Evolutionary conservation across 1,284 basidiomycete species (phyloP).

Genomic region (Exobasidium rhododendri): DNA sequence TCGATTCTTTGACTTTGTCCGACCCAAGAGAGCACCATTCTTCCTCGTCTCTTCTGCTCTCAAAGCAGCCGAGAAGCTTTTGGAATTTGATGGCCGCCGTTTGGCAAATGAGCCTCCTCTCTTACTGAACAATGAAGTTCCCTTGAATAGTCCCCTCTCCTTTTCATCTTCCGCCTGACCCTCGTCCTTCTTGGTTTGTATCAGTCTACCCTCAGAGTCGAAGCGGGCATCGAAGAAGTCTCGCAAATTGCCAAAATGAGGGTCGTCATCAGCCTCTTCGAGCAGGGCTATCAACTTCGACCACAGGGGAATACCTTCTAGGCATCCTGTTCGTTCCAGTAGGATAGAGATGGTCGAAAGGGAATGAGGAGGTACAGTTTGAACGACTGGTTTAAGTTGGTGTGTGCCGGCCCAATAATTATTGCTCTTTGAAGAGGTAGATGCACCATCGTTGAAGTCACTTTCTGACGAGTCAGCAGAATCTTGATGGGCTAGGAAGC

Average conservation of each 20-base stretch:
- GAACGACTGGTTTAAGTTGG: not conserved
- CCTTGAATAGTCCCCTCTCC: not conserved
- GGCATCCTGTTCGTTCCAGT: conserved; percentile 27
- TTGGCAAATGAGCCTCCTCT: not conserved
- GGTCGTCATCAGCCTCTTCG: conserved; percentile 40
- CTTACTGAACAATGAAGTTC: not conserved
- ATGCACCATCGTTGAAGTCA: conserved; percentile 16
- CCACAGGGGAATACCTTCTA: conserved; percentile 32
- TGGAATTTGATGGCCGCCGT: not conserved
- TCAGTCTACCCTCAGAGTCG: conserved; percentile 18
- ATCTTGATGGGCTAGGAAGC: conserved; percentile 29
- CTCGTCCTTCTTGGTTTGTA: conserved; percentile 12
- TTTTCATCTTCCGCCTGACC: not conserved
- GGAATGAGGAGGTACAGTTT: conserved; percentile 22
- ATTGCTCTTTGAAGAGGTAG: conserved; percentile 6
- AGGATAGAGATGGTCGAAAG: conserved; percentile 34
- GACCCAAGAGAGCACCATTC: not conserved
- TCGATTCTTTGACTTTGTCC: not conserved
- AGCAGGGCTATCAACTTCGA: conserved; percentile 37
- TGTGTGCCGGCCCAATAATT: conserved; percentile 8
- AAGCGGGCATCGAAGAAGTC: conserved; percentile 48
- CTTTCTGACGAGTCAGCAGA: conserved; percentile 16
- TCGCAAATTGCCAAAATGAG: conserved; percentile 39
- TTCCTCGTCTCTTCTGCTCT: not conserved
- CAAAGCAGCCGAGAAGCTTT: not conserved